A percentile compares a stretch with the other conserved stretches of the same genome.
Conservation (phyloP, 495 filamentous ascomycete species). For the Penicillium pancosmium region DNA sequence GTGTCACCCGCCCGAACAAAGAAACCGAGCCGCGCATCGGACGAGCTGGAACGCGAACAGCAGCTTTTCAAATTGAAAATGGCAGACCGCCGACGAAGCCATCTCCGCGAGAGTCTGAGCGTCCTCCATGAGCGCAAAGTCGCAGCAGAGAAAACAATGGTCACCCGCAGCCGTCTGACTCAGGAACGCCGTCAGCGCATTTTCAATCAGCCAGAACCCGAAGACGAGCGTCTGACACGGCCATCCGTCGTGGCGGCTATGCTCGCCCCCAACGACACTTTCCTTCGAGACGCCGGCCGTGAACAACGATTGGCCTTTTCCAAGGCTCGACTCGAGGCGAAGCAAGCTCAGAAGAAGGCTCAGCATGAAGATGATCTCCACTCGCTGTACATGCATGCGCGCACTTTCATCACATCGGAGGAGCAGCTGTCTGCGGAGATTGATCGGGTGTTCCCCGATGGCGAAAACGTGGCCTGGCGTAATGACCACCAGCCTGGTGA, state of each 20-base stretch:
- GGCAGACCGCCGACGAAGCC: constrained; percentile 59
- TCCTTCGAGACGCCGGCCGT: constrained; percentile 52
- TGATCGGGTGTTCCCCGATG: constrained; percentile 60
- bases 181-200: constrained; percentile 46
- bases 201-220: constrained; percentile 53
- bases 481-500: constrained; percentile 45
- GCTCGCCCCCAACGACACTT: constrained; percentile 36
- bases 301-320: constrained; percentile 49
- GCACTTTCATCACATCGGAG: constrained; percentile 66
- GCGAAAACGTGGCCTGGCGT: constrained; percentile 50
- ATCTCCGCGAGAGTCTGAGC: constrained; percentile 64
- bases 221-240: constrained; percentile 64
- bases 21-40: constrained; percentile 29
- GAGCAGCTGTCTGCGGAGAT: constrained; percentile 62
- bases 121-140: constrained; percentile 61
- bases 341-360: constrained; percentile 39
- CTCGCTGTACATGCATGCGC: constrained; percentile 65
- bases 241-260: constrained; percentile 50
- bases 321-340: constrained; percentile 37
- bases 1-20: constrained; percentile 42
- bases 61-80: constrained; percentile 64
- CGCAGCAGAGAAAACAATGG: constrained; percentile 39
- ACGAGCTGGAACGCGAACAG: constrained; percentile 50
- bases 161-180: constrained; percentile 37
- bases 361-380: constrained; percentile 56